Conservation (phyloP, 768 basidiomycete species). For the Podaxis rugospora region DNA sequence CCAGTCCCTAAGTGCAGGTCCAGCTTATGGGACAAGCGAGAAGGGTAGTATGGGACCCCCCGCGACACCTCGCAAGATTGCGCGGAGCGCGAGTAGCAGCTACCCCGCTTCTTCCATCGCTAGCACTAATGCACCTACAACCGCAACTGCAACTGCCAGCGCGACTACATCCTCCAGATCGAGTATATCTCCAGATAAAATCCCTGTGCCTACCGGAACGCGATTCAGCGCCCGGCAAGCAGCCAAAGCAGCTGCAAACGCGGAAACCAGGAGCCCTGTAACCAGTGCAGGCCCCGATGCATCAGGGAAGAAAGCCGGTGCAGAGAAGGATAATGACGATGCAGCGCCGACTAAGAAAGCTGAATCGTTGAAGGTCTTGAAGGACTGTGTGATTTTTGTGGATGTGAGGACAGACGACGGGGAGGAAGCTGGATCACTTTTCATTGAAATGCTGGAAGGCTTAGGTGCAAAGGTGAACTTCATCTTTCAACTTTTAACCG, state of each 20-base stretch:
- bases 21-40: slow-evolving; percentile 28
- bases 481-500: neutral
- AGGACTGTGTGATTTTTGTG: slow-evolving; percentile 77
- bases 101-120: slow-evolving; percentile 25
- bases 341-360: slow-evolving; percentile 20
- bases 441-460: slow-evolving; percentile 76
- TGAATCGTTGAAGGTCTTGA: slow-evolving; percentile 50
- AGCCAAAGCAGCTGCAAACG: slow-evolving; percentile 20
- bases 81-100: slow-evolving; percentile 38
- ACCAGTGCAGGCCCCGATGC: neutral
- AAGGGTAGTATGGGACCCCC: slow-evolving; percentile 43
- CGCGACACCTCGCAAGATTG: slow-evolving; percentile 33
- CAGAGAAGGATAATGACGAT: slow-evolving; percentile 14
- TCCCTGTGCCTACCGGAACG: slow-evolving; percentile 9
- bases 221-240: slow-evolving; percentile 30
- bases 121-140: slow-evolving; percentile 16
- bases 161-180: neutral
- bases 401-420: slow-evolving; percentile 85
- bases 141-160: slow-evolving; percentile 14
- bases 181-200: neutral
- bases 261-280: slow-evolving; percentile 16
- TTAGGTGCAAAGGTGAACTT: slow-evolving; percentile 74
- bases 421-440: slow-evolving; percentile 75
- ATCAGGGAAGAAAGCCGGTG: slow-evolving; percentile 17
- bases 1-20: slow-evolving; percentile 53